These are phyloP conservation scores for Auricularia sp. DNA, from an alignment of 768 basidiomycete genomes.

Conservation along the genomic window DNA sequence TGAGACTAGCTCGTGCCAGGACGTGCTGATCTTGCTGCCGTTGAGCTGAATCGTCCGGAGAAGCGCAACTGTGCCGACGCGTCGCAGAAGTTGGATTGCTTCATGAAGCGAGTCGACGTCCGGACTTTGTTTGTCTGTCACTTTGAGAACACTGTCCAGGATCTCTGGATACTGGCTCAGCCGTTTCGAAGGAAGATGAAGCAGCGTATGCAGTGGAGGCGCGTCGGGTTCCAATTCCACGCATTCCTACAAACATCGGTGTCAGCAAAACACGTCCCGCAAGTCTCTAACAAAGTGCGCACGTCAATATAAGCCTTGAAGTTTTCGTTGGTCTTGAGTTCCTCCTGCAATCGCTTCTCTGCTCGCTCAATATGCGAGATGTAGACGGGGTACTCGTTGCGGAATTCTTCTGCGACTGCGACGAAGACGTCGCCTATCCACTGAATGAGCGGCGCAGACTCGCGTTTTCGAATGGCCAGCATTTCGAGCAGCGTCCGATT, in stretches of 20 bases:
- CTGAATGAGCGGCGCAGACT: conserved; percentile 74
- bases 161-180: not conserved
- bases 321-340: not conserved
- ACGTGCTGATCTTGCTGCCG: not conserved
- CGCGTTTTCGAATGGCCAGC: conserved; percentile 74
- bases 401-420: conserved; percentile 78
- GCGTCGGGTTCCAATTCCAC: not conserved
- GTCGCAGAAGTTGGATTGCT: not conserved
- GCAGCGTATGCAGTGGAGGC: not conserved
- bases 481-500: conserved; percentile 76
- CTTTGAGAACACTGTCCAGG: not conserved
- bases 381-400: conserved; percentile 76
- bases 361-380: conserved; percentile 22
- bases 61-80: not conserved
- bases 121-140: not conserved
- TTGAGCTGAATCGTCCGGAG: not conserved
- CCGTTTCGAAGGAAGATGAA: not conserved
- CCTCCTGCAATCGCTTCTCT: not conserved
- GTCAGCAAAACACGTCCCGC: not conserved
- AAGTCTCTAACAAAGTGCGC: not conserved
- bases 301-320: not conserved
- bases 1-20: not conserved
- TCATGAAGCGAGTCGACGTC: not conserved
- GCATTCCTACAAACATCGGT: not conserved
- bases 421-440: conserved; percentile 86